Evolutionary conservation across 345 rosid genomes (phyloP).

Genomic region (Eucalyptus melliodora): DNA sequence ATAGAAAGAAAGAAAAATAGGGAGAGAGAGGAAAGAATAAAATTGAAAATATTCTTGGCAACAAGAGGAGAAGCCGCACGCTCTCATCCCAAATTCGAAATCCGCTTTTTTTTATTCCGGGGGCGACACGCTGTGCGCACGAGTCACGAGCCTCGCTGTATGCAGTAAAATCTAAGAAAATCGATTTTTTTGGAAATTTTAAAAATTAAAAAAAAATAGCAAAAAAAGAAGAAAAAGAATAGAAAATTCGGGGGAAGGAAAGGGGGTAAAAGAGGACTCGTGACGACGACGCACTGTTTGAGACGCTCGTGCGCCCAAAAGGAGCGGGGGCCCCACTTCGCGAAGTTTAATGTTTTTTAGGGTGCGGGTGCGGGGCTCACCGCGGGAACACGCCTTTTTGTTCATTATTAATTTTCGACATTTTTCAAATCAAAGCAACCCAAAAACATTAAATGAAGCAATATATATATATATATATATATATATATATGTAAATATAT

Average conservation of each 20-base stretch:
- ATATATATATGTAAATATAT: too few relatives aligned
- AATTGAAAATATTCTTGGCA: background rate
- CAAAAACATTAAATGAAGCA: background rate
- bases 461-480: too few relatives aligned
- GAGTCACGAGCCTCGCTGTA: background rate
- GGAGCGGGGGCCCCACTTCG: background rate
- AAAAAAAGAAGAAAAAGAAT: background rate
- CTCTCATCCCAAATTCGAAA: background rate
- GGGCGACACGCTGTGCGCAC: background rate
- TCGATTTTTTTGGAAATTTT: background rate
- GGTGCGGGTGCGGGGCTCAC: background rate
- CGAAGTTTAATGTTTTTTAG: background rate
- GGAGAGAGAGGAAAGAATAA: background rate
- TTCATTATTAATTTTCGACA: background rate
- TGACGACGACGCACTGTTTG: background rate
- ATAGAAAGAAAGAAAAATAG: background rate
- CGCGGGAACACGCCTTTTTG: background rate
- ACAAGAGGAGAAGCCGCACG: background rate
- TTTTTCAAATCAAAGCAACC: background rate
- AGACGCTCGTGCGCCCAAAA: constrained; percentile 6
- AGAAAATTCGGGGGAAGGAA: background rate
- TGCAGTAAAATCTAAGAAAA: background rate
- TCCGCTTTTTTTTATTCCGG: background rate
- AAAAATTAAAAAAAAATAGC: too few relatives aligned
- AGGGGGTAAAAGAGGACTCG: background rate